These are phyloP conservation scores for Coix lacrymajobi DNA, from an alignment of 176 grass and related monocot genomes.

Conservation along the genomic window DNA sequence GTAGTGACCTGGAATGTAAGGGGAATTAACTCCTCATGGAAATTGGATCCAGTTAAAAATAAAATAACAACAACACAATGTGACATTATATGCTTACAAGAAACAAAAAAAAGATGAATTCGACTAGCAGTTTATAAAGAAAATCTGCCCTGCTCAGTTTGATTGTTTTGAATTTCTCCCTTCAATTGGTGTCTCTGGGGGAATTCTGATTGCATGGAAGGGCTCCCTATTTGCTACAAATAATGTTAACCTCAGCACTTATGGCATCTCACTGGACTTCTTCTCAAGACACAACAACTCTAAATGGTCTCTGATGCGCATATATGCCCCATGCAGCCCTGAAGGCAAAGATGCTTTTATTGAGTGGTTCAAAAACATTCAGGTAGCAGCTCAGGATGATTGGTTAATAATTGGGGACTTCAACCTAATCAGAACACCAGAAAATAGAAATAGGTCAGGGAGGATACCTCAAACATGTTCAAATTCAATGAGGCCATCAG, in stretches of 20 bases:
- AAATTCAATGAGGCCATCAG: neutral
- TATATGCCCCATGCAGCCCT: neutral
- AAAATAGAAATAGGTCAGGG: neutral
- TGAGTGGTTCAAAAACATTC: fast-evolving
- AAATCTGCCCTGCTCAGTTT: fast-evolving
- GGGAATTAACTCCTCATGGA: too few relatives aligned
- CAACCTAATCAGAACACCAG: too few relatives aligned
- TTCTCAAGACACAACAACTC: neutral
- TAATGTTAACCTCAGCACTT: too few relatives aligned
- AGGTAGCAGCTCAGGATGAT: fast-evolving
- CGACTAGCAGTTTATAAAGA: fast-evolving
- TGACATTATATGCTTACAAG: neutral
- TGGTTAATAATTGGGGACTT: fast-evolving
- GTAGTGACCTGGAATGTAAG: too few relatives aligned
- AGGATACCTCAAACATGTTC: fast-evolving
- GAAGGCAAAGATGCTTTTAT: fast-evolving
- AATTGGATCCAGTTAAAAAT: neutral
- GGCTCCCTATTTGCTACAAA: fast-evolving
- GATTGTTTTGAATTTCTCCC: neutral
- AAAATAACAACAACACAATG: fast-evolving
- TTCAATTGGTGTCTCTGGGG: neutral
- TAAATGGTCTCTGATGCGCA: fast-evolving
- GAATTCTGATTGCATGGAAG: fast-evolving
- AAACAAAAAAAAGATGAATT: neutral
- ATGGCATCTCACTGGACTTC: neutral